Conservation (phyloP, 2,329 filamentous ascomycete genomes). For the Hypoxylon sp. region DNA sequence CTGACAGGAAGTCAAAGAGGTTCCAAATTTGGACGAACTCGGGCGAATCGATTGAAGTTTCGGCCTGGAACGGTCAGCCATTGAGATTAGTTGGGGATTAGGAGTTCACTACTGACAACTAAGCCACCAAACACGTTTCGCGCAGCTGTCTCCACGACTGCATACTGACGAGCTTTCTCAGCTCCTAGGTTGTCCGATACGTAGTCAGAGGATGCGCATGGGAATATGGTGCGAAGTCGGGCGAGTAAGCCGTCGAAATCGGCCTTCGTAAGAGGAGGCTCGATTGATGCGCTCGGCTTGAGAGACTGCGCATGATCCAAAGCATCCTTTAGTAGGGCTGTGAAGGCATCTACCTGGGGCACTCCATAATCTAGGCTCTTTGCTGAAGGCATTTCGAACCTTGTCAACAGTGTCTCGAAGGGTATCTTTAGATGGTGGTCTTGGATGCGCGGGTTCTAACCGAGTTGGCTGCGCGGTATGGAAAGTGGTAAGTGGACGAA, state of each 20-base stretch:
- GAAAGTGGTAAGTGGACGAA: conserved; percentile 26
- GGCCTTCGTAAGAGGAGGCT: conserved; percentile 81
- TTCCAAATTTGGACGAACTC: conserved; percentile 92
- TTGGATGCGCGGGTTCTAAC: conserved; percentile 11
- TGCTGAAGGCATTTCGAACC: conserved; percentile 64
- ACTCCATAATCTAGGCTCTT: conserved; percentile 64
- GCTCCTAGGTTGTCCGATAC: conserved; percentile 52
- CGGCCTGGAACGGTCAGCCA: conserved; percentile 69
- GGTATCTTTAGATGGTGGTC: conserved; percentile 13
- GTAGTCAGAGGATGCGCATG: conserved; percentile 50
- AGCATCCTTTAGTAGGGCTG: conserved; percentile 68
- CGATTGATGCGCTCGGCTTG: conserved; percentile 74
- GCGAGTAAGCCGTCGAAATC: conserved; percentile 70
- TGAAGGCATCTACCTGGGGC: conserved; percentile 68
- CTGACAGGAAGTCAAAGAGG: conserved; percentile 89
- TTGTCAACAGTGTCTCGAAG: neutral
- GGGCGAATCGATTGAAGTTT: conserved; percentile 81
- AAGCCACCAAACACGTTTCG: conserved; percentile 84
- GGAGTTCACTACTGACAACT: conserved; percentile 71
- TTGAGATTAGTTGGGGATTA: conserved; percentile 26
- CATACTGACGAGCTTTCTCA: conserved; percentile 71
- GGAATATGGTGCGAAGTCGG: conserved; percentile 62
- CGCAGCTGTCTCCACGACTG: conserved; percentile 86
- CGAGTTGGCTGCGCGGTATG: conserved; percentile 8
- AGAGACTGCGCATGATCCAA: conserved; percentile 70